Base-by-base conservation (phyloP, 2,329 filamentous ascomycete genomes). In the Phyllosticta ampelicida region DNA sequence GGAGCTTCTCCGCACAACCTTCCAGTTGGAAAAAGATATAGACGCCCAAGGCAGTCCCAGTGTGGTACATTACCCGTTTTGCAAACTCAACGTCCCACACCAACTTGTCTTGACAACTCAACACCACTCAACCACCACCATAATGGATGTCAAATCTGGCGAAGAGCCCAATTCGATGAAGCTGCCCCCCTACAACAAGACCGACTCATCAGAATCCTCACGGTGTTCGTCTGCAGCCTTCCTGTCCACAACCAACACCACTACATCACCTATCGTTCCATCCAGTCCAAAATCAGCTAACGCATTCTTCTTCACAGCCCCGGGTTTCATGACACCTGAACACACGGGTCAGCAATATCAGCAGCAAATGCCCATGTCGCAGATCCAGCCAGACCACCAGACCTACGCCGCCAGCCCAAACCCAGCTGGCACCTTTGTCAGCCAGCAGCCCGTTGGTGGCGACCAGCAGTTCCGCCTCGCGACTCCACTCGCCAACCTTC, bases 401-500 rank as follows among this genome's bases (percentile, higher is more conserved):
- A 49, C 48, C 50, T 58, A 53, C 21, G 51, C 55, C 52, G 60
- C n/a, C 56, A 59, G 8, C 13, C n/a, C 23, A 6, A 51, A 20
- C 62, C 65, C 19, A 61, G 54, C 0, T 56, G 62, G 51, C 63
- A 67, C 49, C 68, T 66, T 1, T 67, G 68, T 54, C 70, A 69
- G 69, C 67, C 69, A 71, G 57, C 68, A 71, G 55, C 65, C 65
- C 53, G 61, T 63, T 44, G 70, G 68, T n/a, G 63, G 66, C 2
- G 20, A 49, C 5, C 55, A 54, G 44, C 59, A 60, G 29, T 73
- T 69, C 64, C 70, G 71, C 59, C 71, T 60, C 56, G 68, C 65
- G 1, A 72, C 69, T 0, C 70, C 71, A 1, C 67, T 73, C 48
- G 64, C 67, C 9, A 64, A 55, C 29, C 55, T 73, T 23, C 63